A percentile compares a stretch with the other conserved stretches of the same genome.
Conservation (phyloP, 2,329 filamentous ascomycete genomes). For the Microsporum audouinii region DNA sequence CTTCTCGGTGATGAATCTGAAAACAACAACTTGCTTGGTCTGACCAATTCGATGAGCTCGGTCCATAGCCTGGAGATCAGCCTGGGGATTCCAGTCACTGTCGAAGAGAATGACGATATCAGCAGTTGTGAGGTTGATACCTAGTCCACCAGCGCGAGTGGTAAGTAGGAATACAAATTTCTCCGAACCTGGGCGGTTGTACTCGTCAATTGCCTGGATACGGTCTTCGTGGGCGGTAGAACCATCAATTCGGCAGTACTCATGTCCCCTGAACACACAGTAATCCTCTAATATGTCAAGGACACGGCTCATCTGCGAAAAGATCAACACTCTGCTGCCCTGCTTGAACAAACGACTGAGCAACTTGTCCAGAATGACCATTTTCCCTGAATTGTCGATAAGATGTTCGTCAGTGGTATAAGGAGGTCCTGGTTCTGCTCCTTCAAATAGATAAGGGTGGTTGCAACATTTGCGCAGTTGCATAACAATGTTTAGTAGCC, state of each 20-base stretch:
- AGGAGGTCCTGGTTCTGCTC: conserved; percentile 88
- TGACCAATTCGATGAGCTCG: conserved; percentile 96
- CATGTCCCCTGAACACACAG: conserved; percentile 86
- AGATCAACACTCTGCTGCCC: conserved; percentile 92
- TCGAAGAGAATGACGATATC: conserved; percentile 96
- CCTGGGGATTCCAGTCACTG: conserved; percentile 98
- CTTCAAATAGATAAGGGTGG: conserved; percentile 95
- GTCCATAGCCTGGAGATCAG: conserved; percentile 97
- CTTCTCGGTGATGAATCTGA: conserved; percentile 93
- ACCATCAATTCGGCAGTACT: conserved; percentile 96
- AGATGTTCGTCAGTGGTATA: conserved; percentile 98
- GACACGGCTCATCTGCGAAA: conserved; percentile 97
- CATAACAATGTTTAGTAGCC: conserved; percentile 97
- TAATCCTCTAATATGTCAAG: conserved; percentile 97
- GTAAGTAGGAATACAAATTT: conserved; percentile 95
- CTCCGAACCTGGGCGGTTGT: conserved; percentile 90
- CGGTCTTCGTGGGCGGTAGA: conserved; percentile 95
- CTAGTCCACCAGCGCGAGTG: conserved; percentile 85
- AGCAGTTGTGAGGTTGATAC: conserved; percentile 89
- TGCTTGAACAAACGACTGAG: conserved; percentile 70
- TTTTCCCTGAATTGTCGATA: conserved; percentile 87
- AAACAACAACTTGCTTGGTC: conserved; percentile 94
- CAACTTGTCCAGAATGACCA: conserved; percentile 91
- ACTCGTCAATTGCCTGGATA: conserved; percentile 94
- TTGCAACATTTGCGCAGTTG: conserved; percentile 98